These are phyloP conservation scores for Wallacemonas rigidus DNA, from an alignment of 208 protist genomes.

Conservation along the genomic window DNA sequence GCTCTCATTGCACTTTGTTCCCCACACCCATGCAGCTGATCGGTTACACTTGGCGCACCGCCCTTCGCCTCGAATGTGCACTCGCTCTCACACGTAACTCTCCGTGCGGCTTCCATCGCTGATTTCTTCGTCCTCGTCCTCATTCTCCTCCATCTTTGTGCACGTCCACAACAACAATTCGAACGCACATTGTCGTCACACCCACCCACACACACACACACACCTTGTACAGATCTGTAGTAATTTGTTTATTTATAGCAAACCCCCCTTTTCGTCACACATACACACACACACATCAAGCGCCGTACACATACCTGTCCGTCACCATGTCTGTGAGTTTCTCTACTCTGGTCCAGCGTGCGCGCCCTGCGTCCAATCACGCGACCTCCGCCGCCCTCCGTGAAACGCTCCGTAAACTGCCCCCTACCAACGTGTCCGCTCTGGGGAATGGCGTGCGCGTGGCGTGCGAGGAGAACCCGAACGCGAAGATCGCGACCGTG, in stretches of 20 bases:
- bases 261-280: conserved; percentile 1
- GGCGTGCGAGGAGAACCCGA: conserved; percentile 92
- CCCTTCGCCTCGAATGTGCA: too few species aligned
- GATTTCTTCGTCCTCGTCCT: too few species aligned
- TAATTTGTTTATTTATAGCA: conserved; percentile 17
- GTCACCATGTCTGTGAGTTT: conserved; percentile 82
- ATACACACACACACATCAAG: background rate
- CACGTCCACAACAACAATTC: too few species aligned
- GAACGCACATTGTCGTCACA: too few species aligned
- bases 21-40: too few species aligned
- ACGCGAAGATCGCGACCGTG: conserved; percentile 94
- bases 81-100: too few species aligned
- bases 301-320: background rate
- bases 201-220: background rate
- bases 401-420: conserved; percentile 69
- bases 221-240: conserved; percentile 6
- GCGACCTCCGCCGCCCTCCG: conserved; percentile 66
- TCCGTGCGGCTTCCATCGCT: too few species aligned
- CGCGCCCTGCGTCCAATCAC: conserved; percentile 75
- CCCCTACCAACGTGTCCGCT: conserved; percentile 91
- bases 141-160: too few species aligned
- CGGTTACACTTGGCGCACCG: too few species aligned
- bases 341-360: conserved; percentile 80
- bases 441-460: conserved; percentile 96
- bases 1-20: too few species aligned